Evolutionary conservation across 345 rosid species (phyloP), one percentile per base, ranked within the genome.

Genomic region (Populus deltoides): DNA sequence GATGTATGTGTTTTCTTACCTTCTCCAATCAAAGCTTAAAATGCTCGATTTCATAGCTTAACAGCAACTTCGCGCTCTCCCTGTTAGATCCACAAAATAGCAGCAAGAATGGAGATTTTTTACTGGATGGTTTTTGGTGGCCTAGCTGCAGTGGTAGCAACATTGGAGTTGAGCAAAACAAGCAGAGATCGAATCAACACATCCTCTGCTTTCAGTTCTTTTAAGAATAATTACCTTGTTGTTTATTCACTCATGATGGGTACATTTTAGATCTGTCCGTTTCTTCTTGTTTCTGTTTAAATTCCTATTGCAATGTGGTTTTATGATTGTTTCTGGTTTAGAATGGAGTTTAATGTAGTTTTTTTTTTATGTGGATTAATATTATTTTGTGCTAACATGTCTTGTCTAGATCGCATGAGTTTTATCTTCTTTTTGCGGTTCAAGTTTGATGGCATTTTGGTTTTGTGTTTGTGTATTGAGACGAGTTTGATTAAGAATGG

Each of bases 191-290:
- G 92, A 24, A 70, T 84, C 78, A 83, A 78, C 79, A 89, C 92
- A 3, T 78, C 90, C 82, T 51, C 90, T 71, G 80, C 90, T 87
- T 91, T 91, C 89, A 82, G 83, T 82, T 74, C 88, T 81, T 90
- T 90, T 88, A 91, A 87, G 83, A 90, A 87, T 85, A 90, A 87
- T 72, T 91, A 91, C 73, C 90, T 91, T 72, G 36, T 90, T 18
- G 96, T 91, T 51, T 91, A 89, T 85, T 91, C 96, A 51, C 92
- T 91, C 83, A 90, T 90, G 96, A 91, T 91, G 93, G 91, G 93
- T 91, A 73, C 51, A 47, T 53, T 68, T 24, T 41, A 35, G 81
- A 72, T 80, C 74, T 71, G 74, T 62, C 33, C 22, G 2, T 71
- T 75, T 6, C 36, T 75, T 24, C 12, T 16, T 53, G 4, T 53